A percentile compares a stretch with the other conserved stretches of the same genome.
phyloP scores from a whole-genome alignment of 768 basidiomycete species.

The Ramaria sp. region DNA sequence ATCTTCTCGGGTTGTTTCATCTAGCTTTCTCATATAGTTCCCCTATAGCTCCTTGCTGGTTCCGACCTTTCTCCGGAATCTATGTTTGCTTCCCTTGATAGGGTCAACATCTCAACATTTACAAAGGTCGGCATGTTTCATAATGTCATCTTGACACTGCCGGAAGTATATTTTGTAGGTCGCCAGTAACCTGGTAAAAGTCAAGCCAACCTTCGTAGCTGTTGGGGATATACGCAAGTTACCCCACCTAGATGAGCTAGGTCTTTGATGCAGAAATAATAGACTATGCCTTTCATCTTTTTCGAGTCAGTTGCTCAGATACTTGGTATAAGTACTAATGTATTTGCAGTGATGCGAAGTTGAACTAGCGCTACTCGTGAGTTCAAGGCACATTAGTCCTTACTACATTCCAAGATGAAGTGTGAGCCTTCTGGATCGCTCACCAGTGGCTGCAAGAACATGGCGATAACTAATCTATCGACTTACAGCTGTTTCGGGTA shows the following conservation, averaged over 20 bases:
- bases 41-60: conserved; percentile 48
- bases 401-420: no score
- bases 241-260: conserved; percentile 79
- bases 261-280: conserved; percentile 36
- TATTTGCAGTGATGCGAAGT: no score
- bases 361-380: no score
- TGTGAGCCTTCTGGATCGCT: no score
- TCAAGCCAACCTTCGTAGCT: conserved; percentile 80
- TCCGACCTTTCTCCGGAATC: conserved; percentile 46
- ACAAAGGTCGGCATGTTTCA: conserved; percentile 42
- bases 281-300: not conserved
- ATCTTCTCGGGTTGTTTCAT: conserved; percentile 9
- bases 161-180: conserved; percentile 30
- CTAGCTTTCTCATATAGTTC: not conserved
- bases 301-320: no score
- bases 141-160: not conserved
- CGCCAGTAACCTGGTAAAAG: conserved; percentile 51
- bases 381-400: no score
- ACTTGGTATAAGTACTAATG: no score
- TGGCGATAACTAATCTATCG: no score
- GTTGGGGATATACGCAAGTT: conserved; percentile 69
- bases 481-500: no score
- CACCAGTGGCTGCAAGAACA: no score
- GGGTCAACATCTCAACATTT: conserved; percentile 53
- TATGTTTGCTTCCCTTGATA: conserved; percentile 60